Base-by-base conservation (phyloP, 305 asterid genomes). In the Salvia sclarea region DNA sequence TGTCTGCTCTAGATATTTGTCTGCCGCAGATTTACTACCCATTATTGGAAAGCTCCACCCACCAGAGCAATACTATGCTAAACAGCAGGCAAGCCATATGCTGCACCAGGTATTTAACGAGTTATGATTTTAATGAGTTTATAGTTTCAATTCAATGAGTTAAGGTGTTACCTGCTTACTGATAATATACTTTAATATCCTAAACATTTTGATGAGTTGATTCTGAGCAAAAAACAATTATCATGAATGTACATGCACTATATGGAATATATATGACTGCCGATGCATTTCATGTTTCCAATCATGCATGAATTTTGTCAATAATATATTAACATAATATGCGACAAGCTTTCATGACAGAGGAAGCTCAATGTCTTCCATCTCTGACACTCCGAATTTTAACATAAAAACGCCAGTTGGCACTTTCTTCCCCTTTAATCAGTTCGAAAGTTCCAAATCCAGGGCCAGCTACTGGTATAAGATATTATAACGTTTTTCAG, bases 11-110 rank as follows among this genome's bases (percentile, higher is more conserved):
- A 93, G 99, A 70, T 80, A 80, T 76, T 83, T 94, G 82, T 83
- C 96, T 40, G 95, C 80, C 7, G 69, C 50, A 56, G 99, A 94
- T 74, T 71, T 94, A 77, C 85, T 87, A 61, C 96, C 96, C 57
- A 76, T 91, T 67, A 86, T 91, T 49, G 96, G 84, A 57, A 89
- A 87, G 76, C 84, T 94, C 75, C 97, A 94, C 74, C 99, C 98
- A 8, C 83, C 97, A 6, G 98, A 91, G 77, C 84, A 61, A 61
- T 85, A 94, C 73, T 91, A 94, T 76, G 99, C 99, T 38, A 89
- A 80, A 70, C 99, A 94, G 80, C 97, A 89, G 78, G 75, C 96
- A 1, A 96, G 86, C 13, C 88, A 94, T 79, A 86, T 89, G 78
- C 75, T 89, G 81, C 90, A 88, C 72, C 99, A 94, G 99, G 99